These are phyloP conservation scores for Hyphopichia khmerensis DNA, from an alignment of 1,139 yeast species.

Conservation along the genomic window DNA sequence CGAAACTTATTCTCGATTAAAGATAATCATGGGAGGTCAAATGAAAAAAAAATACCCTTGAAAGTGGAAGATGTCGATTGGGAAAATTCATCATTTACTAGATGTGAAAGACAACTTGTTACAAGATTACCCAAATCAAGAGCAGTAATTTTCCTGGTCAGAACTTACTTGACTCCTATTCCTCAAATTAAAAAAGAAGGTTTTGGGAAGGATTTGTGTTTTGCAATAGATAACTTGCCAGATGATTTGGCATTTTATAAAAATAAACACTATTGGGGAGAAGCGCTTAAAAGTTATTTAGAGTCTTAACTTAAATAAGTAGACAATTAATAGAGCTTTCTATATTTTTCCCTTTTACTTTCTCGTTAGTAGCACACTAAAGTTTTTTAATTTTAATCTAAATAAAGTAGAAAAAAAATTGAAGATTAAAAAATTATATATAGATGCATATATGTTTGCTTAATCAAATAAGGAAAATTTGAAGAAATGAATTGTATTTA, in stretches of 20 bases:
- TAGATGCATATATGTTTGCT: too few species aligned
- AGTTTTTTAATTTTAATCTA: background rate
- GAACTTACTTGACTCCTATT: conserved; percentile 43
- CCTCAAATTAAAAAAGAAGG: conserved; percentile 36
- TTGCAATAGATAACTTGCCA: conserved; percentile 62
- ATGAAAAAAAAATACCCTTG: conserved; percentile 23
- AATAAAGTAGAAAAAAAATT: too few species aligned
- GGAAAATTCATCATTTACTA: conserved; percentile 32
- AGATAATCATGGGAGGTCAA: conserved; percentile 34
- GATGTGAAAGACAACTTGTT: conserved; percentile 43
- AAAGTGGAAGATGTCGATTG: conserved; percentile 33
- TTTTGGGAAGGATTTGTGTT: conserved; percentile 42
- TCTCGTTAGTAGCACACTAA: too few species aligned
- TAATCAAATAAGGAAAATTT: too few species aligned
- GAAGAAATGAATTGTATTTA: background rate
- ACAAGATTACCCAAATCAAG: conserved; percentile 38
- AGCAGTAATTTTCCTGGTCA: conserved; percentile 40
- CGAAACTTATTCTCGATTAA: conserved; percentile 24
- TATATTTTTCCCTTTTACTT: too few species aligned
- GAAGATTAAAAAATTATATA: too few species aligned
- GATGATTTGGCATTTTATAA: conserved; percentile 60
- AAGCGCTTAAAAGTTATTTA: conserved; percentile 53
- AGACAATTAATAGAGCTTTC: background rate
- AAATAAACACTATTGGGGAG: conserved; percentile 63
- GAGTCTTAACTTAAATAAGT: too few species aligned